These are phyloP conservation scores for Spergularia bocconei DNA, from an alignment of 148 eudicot genomes.

Conservation along the genomic window DNA sequence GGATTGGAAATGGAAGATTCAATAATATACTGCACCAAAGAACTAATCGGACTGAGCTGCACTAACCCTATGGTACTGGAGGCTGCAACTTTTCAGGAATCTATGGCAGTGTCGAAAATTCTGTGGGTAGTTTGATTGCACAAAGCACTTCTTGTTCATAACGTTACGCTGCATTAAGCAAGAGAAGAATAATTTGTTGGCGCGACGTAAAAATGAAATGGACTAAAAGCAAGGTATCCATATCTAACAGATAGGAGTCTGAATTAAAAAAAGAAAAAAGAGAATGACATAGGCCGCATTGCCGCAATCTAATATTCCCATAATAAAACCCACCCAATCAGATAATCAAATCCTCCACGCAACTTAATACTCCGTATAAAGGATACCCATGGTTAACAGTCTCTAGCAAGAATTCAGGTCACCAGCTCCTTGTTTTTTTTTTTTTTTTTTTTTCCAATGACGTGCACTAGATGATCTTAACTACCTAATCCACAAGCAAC, in stretches of 20 bases:
- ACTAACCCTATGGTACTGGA: background rate
- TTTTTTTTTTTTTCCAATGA: too few relatives aligned
- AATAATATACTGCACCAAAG: background rate
- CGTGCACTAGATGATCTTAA: too few relatives aligned
- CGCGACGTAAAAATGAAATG: background rate
- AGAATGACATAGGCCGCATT: too few relatives aligned
- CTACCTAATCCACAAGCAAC: too few relatives aligned
- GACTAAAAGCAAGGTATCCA: background rate
- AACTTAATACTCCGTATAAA: too few relatives aligned
- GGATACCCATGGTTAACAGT: too few relatives aligned
- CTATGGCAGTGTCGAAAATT: slow-evolving; percentile 66
- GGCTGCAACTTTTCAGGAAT: slow-evolving; percentile 53
- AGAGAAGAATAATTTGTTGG: background rate
- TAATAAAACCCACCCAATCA: too few relatives aligned
- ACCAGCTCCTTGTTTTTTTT: too few relatives aligned
- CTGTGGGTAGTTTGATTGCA: slow-evolving; percentile 67
- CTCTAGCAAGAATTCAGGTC: too few relatives aligned
- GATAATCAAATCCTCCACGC: too few relatives aligned
- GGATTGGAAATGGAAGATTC: background rate
- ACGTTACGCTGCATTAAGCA: slow-evolving; percentile 67
- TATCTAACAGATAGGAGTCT: background rate
- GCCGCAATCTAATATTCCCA: too few relatives aligned
- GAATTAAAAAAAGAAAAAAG: too few relatives aligned
- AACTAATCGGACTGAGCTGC: background rate
- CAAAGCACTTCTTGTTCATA: slow-evolving; percentile 68